Evolutionary conservation across 1,284 basidiomycete genomes (phyloP).

Genomic region (Pyrrhoderma noxium): DNA sequence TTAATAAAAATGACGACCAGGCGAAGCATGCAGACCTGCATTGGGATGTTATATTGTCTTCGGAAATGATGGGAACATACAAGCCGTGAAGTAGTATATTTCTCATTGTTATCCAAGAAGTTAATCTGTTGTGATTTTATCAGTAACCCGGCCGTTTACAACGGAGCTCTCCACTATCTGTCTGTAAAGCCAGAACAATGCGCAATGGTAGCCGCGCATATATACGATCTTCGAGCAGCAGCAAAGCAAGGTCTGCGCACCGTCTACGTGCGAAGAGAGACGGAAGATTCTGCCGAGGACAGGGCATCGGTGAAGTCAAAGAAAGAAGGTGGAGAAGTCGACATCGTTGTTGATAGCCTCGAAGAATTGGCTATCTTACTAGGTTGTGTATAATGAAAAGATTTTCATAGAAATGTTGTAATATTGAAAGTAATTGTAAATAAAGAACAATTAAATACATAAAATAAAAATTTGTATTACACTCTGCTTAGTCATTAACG

Average conservation of each 20-base stretch:
- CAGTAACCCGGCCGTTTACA: conserved; percentile 48
- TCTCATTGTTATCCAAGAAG: neutral
- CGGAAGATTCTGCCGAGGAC: conserved; percentile 18
- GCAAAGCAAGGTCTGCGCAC: conserved; percentile 42
- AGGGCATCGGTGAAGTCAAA: conserved; percentile 30
- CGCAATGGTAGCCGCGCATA: conserved; percentile 61
- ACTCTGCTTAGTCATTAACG: neutral
- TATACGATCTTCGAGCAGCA: conserved; percentile 48
- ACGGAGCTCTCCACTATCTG: conserved; percentile 43
- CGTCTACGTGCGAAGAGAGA: conserved; percentile 20
- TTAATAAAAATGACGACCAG: conserved; percentile 26
- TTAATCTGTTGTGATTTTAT: neutral
- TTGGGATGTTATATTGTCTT: conserved; percentile 56
- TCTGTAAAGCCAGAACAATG: conserved; percentile 41
- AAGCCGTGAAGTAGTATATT: conserved; percentile 42
- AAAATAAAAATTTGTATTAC: neutral
- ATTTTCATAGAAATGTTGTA: neutral
- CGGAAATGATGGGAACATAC: conserved; percentile 50
- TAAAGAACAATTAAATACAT: neutral
- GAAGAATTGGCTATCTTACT: conserved; percentile 32
- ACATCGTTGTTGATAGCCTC: conserved; percentile 38
- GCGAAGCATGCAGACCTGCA: conserved; percentile 52
- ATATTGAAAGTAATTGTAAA: neutral
- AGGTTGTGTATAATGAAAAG: neutral
- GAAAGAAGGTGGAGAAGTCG: conserved; percentile 42